Conservation (phyloP, 2,329 filamentous ascomycete species). For the Cadophora luteo-olivacea region DNA sequence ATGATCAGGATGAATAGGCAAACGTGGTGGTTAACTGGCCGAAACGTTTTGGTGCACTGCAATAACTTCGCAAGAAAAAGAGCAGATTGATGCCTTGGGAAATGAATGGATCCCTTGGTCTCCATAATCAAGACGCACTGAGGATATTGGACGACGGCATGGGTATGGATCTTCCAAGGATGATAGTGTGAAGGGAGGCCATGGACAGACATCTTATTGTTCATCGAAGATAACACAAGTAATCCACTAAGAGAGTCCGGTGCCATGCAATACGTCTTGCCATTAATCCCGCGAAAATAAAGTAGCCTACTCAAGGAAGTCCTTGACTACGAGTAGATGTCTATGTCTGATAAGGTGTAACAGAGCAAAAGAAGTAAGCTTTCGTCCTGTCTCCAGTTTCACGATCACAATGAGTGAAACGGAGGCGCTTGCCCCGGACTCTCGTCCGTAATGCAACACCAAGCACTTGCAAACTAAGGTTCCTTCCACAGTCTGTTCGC, state of each 20-base stretch:
- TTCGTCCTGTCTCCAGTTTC: constrained; percentile 5
- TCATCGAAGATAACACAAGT: no score
- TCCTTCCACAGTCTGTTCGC: not conserved
- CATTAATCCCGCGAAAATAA: no score
- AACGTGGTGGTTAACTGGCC: not conserved
- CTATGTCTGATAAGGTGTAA: not conserved
- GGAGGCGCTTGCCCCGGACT: constrained; percentile 9
- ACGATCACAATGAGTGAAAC: not conserved
- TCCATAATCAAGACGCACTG: not conserved
- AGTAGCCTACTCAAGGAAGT: no score
- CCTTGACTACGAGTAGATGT: no score
- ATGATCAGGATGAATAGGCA: not conserved
- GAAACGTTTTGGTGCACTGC: not conserved
- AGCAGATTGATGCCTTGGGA: no score
- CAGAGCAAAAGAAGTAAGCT: not conserved
- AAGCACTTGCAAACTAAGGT: not conserved
- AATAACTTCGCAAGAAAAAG: no score
- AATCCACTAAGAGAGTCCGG: not conserved
- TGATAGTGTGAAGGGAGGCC: no score
- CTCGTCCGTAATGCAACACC: not conserved
- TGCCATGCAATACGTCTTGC: not conserved
- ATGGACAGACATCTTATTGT: no score
- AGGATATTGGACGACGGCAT: not conserved
- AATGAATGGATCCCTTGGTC: not conserved
- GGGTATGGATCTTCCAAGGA: not conserved